Evolutionary conservation across 2,329 filamentous ascomycete genomes (phyloP).

Genomic region (Neodidymelliopsis sp.): DNA sequence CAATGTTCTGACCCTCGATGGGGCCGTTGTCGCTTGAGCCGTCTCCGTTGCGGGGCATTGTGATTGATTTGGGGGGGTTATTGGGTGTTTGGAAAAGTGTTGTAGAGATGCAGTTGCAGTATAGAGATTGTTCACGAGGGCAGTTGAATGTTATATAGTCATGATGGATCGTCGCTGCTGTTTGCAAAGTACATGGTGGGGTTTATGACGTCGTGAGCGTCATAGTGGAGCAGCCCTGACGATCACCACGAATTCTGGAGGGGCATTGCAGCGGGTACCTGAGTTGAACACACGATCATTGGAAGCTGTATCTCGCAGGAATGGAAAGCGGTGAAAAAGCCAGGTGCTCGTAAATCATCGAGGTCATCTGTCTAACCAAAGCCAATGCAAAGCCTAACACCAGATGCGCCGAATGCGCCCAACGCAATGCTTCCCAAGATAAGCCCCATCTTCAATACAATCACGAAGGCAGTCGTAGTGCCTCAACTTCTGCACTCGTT

Average conservation of each 20-base stretch:
- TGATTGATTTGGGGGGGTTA: slow-evolving; percentile 3
- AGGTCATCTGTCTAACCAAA: background rate
- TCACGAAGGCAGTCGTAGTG: slow-evolving; percentile 51
- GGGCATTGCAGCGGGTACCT: slow-evolving; percentile 14
- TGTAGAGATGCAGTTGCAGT: background rate
- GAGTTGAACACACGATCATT: slow-evolving; percentile 4
- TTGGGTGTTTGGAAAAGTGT: background rate
- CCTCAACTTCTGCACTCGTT: slow-evolving; percentile 66
- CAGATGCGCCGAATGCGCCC: too few species aligned
- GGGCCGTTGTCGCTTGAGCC: slow-evolving; percentile 51
- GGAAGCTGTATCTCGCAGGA: background rate
- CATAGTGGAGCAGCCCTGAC: slow-evolving; percentile 16
- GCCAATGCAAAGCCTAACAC: background rate
- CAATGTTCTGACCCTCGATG: slow-evolving; percentile 48
- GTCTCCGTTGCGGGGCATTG: slow-evolving; percentile 53
- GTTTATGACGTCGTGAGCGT: slow-evolving; percentile 17
- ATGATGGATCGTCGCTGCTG: slow-evolving; percentile 4
- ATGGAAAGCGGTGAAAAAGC: slow-evolving; percentile 2
- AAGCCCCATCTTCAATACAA: background rate
- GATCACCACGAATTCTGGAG: slow-evolving; percentile 1
- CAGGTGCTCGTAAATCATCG: slow-evolving; percentile 2
- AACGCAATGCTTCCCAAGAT: background rate
- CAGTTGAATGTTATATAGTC: slow-evolving; percentile 4
- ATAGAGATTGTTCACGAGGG: background rate
- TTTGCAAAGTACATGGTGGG: slow-evolving; percentile 17